phyloP scores from a whole-genome alignment of 148 eudicot genomes.

The Fagopyrum homotropicum region DNA sequence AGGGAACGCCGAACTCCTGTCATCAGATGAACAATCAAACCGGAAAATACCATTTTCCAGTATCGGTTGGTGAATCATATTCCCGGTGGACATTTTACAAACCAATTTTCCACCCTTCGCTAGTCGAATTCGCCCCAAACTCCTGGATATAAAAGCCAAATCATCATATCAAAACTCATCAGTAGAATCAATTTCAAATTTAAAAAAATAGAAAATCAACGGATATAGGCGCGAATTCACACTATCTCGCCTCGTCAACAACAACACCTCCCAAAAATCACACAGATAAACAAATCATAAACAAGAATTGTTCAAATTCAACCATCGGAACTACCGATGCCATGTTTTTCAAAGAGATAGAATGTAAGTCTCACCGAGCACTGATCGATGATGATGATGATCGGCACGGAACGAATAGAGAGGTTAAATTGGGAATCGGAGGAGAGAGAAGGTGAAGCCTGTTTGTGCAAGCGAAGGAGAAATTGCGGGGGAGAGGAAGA shows the following conservation, averaged over 20 bases:
- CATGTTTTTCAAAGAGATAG: no score
- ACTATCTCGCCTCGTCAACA: not conserved
- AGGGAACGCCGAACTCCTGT: slow-evolving; percentile 63
- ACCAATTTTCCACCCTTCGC: not conserved
- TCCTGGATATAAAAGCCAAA: not conserved
- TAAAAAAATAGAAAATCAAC: not conserved
- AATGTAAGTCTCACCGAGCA: not conserved
- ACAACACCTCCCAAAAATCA: not conserved
- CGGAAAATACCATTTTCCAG: slow-evolving; percentile 86
- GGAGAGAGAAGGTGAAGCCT: not conserved
- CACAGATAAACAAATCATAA: not conserved
- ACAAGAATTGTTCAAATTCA: not conserved
- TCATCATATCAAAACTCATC: not conserved
- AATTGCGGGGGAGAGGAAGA: not conserved
- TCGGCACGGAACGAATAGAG: not conserved
- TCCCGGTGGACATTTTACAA: slow-evolving; percentile 7
- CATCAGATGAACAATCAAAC: slow-evolving; percentile 75
- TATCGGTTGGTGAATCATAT: slow-evolving; percentile 80
- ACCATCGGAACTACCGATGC: not conserved
- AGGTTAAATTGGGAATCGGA: not conserved
- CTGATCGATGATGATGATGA: not conserved
- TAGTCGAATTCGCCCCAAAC: not conserved
- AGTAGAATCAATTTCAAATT: not conserved
- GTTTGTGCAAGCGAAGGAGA: not conserved
- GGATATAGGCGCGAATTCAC: not conserved